These are phyloP conservation scores for Tilletia setariae DNA, from an alignment of 1,284 basidiomycete genomes.

Conservation along the genomic window DNA sequence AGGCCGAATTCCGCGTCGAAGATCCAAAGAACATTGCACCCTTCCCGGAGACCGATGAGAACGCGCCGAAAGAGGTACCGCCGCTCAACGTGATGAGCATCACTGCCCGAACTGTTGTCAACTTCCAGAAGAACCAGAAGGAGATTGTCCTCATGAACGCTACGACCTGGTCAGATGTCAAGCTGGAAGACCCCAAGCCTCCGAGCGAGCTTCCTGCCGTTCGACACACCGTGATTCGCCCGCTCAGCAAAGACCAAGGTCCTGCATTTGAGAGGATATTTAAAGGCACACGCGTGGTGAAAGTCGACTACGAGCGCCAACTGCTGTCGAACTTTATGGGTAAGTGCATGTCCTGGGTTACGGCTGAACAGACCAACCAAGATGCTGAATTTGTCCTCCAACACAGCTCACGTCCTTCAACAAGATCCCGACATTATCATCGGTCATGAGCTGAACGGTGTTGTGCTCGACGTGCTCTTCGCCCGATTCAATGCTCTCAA, in stretches of 20 bases:
- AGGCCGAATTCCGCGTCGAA: conserved; percentile 79
- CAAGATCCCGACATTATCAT: conserved; percentile 92
- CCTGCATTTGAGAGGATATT: conserved; percentile 68
- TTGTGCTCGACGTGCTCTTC: conserved; percentile 82
- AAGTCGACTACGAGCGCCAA: conserved; percentile 71
- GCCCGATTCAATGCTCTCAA: conserved; percentile 76
- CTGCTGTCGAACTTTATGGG: conserved; percentile 62
- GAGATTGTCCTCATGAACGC: conserved; percentile 84
- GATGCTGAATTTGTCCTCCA: too few species aligned
- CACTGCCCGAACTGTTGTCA: conserved; percentile 84
- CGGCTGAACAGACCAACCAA: conserved; percentile 46
- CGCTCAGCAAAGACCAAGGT: conserved; percentile 80
- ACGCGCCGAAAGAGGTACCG: conserved; percentile 76
- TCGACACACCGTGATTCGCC: conserved; percentile 85
- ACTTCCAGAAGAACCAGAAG: conserved; percentile 86
- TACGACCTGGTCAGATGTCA: conserved; percentile 72
- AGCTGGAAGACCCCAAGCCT: conserved; percentile 49
- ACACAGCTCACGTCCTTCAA: conserved; percentile 66
- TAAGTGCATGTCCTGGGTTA: background rate
- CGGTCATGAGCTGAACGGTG: conserved; percentile 91
- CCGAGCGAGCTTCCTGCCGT: conserved; percentile 68
- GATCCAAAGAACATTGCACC: conserved; percentile 86
- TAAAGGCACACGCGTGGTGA: conserved; percentile 67
- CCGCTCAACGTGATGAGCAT: conserved; percentile 88
- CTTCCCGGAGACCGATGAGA: conserved; percentile 69